Evolutionary conservation across 2,329 filamentous ascomycete species (phyloP), one percentile per base, ranked within the genome.

Genomic region (Colletotrichum sp.): DNA sequence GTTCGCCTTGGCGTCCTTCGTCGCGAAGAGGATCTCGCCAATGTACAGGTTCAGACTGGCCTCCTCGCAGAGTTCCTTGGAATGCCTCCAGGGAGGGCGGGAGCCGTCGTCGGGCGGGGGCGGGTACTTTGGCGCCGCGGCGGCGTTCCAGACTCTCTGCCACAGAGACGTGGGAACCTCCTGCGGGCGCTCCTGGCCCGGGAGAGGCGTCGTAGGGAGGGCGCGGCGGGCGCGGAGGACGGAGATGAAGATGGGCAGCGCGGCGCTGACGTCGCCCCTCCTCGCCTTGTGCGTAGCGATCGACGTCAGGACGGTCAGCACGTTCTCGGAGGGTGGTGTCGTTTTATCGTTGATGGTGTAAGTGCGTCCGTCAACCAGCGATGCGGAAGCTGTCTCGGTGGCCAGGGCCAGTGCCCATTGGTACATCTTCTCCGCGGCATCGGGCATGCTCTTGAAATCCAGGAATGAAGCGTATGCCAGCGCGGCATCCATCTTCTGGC

Each of bases 41-140:
- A 99, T 96, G 84, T 98, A 97, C 28, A 96, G 90, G 88, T 95
- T 96, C 16, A 98, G 86, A 0, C 92, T 95, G 4, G 96, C 95
- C 84, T 98, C 96, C 78, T 97, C 94, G 84, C 96, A 98, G 48
- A 91, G 90, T 78, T 94, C 92, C 32, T 89, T 87, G 12, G 92
- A 82, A 71, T 90, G 91, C 63, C 95, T 93, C 72, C 89, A 85
- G 0, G 96, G 92, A 0, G 93, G 89, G 5, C 90, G 85, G 63
- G 94, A 91, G 70, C 96, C 96, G 65, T 94, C 93, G 0, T 91
- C 87, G 0, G 93, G 94, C 0, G 94, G 90, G 0, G 92, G 84
- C 0, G 96, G 96, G 81, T 96, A 98, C 3, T 88, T 85, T 0
- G 93, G 91, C 7, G 90, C 87, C 24, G 79, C 80, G 15, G 83